A percentile compares a stretch with the other conserved stretches of the same genome.
These are phyloP conservation scores for Noccaea caerulescens DNA, from an alignment of 345 rosid genomes.

Conservation along the genomic window DNA sequence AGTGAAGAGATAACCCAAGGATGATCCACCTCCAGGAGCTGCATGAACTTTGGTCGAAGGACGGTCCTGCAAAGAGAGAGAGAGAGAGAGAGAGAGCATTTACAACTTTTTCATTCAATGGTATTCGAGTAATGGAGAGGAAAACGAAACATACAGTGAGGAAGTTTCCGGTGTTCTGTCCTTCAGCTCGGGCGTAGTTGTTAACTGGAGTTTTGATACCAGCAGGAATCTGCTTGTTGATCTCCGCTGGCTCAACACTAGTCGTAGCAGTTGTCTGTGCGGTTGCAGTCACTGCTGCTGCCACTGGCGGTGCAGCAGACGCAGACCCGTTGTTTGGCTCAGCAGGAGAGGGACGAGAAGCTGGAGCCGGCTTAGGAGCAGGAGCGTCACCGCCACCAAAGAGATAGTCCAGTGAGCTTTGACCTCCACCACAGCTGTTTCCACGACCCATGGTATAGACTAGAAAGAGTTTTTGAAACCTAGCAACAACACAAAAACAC, in stretches of 20 bases:
- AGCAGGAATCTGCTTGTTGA: constrained; percentile 66
- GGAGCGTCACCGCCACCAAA: constrained; percentile 66
- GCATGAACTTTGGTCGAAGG: constrained; percentile 57
- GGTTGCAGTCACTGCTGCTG: constrained; percentile 36
- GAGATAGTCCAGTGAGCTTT: constrained; percentile 79
- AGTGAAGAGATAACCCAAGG: constrained; percentile 54
- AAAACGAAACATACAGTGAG: constrained; percentile 56
- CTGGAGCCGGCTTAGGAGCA: constrained; percentile 42
- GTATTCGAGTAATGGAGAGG: neutral
- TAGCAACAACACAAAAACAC: constrained; percentile 2
- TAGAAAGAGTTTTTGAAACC: neutral
- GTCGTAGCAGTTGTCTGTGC: constrained; percentile 33
- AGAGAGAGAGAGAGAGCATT: neutral
- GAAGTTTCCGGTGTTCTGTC: constrained; percentile 82
- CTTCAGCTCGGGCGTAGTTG: constrained; percentile 72
- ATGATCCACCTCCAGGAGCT: constrained; percentile 55
- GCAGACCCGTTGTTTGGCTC: constrained; percentile 33
- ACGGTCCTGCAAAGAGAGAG: constrained; percentile 44
- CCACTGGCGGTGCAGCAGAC: neutral
- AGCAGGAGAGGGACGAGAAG: constrained; percentile 41
- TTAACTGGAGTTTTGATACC: constrained; percentile 65
- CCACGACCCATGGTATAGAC: constrained; percentile 69
- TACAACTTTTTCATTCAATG: neutral
- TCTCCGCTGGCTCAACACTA: constrained; percentile 44
- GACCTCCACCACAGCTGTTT: constrained; percentile 83